phyloP scores from a whole-genome alignment of 345 rosid genomes.

The Iberis pinnata region DNA sequence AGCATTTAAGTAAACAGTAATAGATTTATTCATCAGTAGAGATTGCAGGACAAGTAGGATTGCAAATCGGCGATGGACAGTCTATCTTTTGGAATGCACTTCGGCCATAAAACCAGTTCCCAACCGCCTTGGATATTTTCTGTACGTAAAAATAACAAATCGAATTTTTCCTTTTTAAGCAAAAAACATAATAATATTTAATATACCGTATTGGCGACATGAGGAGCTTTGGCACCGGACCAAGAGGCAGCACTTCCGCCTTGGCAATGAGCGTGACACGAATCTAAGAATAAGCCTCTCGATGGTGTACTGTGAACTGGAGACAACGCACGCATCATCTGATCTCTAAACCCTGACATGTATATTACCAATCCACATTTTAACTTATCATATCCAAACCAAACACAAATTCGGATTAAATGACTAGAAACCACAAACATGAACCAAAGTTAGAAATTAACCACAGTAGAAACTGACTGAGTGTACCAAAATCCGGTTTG shows the following conservation, averaged over 20 bases:
- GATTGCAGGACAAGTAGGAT: constrained; percentile 62
- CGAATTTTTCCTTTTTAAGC: no score
- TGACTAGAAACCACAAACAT: no score
- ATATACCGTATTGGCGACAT: constrained; percentile 48
- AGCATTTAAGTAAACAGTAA: no score
- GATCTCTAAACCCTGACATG: constrained; percentile 54
- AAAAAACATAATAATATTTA: no score
- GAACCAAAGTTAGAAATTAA: no score
- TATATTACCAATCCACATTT: no score
- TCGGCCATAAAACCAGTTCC: constrained; percentile 72
- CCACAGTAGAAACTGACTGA: no score
- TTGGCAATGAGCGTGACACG: constrained; percentile 89
- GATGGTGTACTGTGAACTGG: constrained; percentile 36
- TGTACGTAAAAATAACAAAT: no score
- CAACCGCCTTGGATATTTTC: constrained; percentile 79
- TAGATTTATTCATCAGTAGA: constrained; percentile 25
- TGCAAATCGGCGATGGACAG: constrained; percentile 69
- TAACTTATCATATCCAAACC: no score
- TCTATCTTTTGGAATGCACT: constrained; percentile 55
- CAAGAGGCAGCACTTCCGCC: constrained; percentile 59
- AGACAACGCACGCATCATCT: constrained; percentile 50
- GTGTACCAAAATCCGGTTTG: neutral
- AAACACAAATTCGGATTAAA: neutral
- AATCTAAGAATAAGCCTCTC: constrained; percentile 64
- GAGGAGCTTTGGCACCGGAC: constrained; percentile 53